phyloP scores from a whole-genome alignment of 768 basidiomycete genomes.

The Baorangia bicolor region DNA sequence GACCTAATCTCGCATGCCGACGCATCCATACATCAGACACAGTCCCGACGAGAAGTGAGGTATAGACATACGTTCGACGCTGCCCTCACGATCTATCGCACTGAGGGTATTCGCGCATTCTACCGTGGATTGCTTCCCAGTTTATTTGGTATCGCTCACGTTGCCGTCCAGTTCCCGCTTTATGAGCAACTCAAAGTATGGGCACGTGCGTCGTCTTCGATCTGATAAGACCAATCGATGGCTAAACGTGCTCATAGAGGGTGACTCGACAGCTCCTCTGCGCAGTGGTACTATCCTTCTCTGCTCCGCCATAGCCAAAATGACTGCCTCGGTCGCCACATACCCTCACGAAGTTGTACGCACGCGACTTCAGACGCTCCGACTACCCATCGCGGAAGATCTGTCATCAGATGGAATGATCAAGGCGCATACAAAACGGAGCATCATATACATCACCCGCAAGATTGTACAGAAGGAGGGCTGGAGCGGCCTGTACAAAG shows the following conservation, averaged over 20 bases:
- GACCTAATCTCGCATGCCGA: neutral
- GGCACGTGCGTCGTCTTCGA: slow-evolving; percentile 62
- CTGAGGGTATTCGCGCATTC: slow-evolving; percentile 85
- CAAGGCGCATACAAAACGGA: slow-evolving; percentile 52
- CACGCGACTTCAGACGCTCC: slow-evolving; percentile 92
- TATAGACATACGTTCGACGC: slow-evolving; percentile 93
- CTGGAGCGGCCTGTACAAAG: slow-evolving; percentile 88
- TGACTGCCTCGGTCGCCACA: slow-evolving; percentile 92
- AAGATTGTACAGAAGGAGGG: slow-evolving; percentile 81
- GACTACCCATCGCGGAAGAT: slow-evolving; percentile 59
- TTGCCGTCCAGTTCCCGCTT: slow-evolving; percentile 95
- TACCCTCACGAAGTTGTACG: slow-evolving; percentile 99
- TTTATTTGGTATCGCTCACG: slow-evolving; percentile 88
- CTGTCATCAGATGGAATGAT: slow-evolving; percentile 62
- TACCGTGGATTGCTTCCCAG: slow-evolving; percentile 95
- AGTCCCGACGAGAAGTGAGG: slow-evolving; percentile 70
- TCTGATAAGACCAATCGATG: slow-evolving; percentile 1
- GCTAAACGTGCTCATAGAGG: slow-evolving; percentile 21
- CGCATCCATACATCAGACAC: slow-evolving; percentile 58
- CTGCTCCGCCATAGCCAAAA: slow-evolving; percentile 93
- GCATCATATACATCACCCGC: slow-evolving; percentile 70
- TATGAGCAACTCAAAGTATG: slow-evolving; percentile 90
- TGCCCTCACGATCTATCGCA: slow-evolving; percentile 82
- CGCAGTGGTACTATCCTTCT: slow-evolving; percentile 62
- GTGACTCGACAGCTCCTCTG: slow-evolving; percentile 31